phyloP scores from a whole-genome alignment of 208 protist species.

The Ichthyophonus hoferi region DNA sequence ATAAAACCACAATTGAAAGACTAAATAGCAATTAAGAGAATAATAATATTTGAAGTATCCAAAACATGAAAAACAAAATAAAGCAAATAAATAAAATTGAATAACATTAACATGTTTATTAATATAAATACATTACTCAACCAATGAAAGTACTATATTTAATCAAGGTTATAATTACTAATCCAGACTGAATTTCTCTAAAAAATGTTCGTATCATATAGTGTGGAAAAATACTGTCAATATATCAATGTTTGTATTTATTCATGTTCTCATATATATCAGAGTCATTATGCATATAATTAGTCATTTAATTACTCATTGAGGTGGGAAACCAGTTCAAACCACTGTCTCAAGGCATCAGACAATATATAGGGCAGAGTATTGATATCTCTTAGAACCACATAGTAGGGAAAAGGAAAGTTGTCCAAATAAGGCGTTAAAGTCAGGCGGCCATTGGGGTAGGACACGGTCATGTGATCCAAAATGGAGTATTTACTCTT shows the following conservation, averaged over 20 bases:
- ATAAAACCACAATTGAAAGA: background rate
- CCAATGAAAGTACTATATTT: background rate
- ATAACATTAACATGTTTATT: too few relatives aligned
- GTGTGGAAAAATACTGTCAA: background rate
- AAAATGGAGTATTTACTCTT: slow-evolving; percentile 33
- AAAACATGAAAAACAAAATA: too few relatives aligned
- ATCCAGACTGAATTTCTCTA: background rate
- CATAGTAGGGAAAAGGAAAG: slow-evolving; percentile 99
- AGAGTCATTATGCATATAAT: too few relatives aligned
- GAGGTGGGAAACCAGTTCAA: slow-evolving; percentile 71
- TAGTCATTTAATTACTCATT: background rate
- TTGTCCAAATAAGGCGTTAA: slow-evolving; percentile 88
- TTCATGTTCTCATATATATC: background rate
- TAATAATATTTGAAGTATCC: too few relatives aligned
- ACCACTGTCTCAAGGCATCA: slow-evolving; percentile 98
- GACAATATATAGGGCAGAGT: slow-evolving; percentile 89
- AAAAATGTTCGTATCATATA: background rate
- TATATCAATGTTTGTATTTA: background rate
- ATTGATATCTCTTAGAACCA: slow-evolving; percentile 91
- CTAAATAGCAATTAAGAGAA: background rate
- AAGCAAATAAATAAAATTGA: too few relatives aligned
- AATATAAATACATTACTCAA: too few relatives aligned
- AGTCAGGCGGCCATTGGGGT: slow-evolving; percentile 12
- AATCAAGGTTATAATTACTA: background rate
- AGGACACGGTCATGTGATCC: slow-evolving; percentile 34